These are phyloP conservation scores for Zopfochytrium polystomum DNA, from an alignment of 371 early-diverging fungal genomes.

Conservation along the genomic window DNA sequence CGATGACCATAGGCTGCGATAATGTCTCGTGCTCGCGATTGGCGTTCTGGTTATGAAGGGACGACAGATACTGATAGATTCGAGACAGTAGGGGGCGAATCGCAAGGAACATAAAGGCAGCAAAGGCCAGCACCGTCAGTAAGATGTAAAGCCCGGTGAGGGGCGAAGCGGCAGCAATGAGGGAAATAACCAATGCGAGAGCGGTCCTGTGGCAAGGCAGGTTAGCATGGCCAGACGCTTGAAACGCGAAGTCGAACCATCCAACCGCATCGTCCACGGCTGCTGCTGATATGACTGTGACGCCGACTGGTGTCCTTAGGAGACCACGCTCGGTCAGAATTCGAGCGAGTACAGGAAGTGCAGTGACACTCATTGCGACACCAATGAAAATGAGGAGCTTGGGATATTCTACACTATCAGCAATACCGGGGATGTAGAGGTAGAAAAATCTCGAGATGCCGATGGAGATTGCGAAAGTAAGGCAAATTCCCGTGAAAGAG, in stretches of 20 bases:
- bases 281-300: conserved; percentile 76
- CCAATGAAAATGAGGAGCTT: conserved; percentile 78
- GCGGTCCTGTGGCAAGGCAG: too few relatives aligned
- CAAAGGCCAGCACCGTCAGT: conserved; percentile 17
- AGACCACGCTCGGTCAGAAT: conserved; percentile 79
- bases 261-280: conserved; percentile 61
- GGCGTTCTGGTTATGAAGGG: conserved; percentile 5
- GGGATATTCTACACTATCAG: conserved; percentile 4
- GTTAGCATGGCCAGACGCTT: too few relatives aligned
- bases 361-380: conserved; percentile 83
- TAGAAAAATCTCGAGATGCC: conserved; percentile 45
- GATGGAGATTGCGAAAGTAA: conserved; percentile 70
- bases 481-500: conserved; percentile 32
- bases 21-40: conserved; percentile 7
- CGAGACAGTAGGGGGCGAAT: conserved; percentile 12
- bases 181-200: conserved; percentile 21
- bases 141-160: conserved; percentile 21
- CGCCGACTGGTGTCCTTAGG: conserved; percentile 73
- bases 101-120: conserved; percentile 17
- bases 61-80: neutral
- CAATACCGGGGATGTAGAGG: conserved; percentile 1
- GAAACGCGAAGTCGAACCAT: conserved; percentile 49
- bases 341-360: conserved; percentile 85
- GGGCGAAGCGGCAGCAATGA: conserved; percentile 8
- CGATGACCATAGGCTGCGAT: conserved; percentile 53